Base-by-base conservation (phyloP, 495 filamentous ascomycete species). In the Lindgomyces ingoldianus region DNA sequence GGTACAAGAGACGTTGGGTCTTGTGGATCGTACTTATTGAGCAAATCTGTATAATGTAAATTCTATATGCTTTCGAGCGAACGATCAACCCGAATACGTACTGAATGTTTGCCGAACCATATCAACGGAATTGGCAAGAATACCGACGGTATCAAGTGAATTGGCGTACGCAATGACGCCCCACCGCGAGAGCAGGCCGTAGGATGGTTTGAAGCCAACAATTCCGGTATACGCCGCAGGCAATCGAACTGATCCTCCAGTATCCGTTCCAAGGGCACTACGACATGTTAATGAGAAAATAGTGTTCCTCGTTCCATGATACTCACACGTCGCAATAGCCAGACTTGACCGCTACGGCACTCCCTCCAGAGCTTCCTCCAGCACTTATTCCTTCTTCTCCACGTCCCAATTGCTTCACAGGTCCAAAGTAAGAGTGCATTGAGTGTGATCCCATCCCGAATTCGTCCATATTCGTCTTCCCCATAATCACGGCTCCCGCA, bases 401-500 rank as follows among this genome's bases (percentile, higher is more conserved):
- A 10, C 19, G 4, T 27, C 64, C 62, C 8, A 68, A 68, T 24
- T 78, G 85, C 46, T 79, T 81, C 2, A 94, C 89, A 21, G 84
- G 69, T 3, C 90, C 93, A 71, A 88, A 89, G 55, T 74, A 73
- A 19, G 93, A 95, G 71, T 92, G 76, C 1, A 81, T 83, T 16
- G 91, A 91, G 76, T 98, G 89, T 11, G 91, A 95, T 39, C 94
- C 94, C 94, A 98, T 98, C 21, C 94, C 94, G 76, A 98, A 98
- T 73, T 98, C 94, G 79, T 98, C 94, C 69, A 98, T 81, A 74
- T 96, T 96, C 0, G 91, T 91, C 74, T 96, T 97, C 8, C 88
- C 89, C 16, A 84, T 80, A 3, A 96, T 73, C 19, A 81, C 73
- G 4, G 86, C 87, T 41, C 90, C 91, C 21, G 85, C 80, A 51